phyloP scores from a whole-genome alignment of 2,329 filamentous ascomycete genomes.

The Mariannaea sp. region DNA sequence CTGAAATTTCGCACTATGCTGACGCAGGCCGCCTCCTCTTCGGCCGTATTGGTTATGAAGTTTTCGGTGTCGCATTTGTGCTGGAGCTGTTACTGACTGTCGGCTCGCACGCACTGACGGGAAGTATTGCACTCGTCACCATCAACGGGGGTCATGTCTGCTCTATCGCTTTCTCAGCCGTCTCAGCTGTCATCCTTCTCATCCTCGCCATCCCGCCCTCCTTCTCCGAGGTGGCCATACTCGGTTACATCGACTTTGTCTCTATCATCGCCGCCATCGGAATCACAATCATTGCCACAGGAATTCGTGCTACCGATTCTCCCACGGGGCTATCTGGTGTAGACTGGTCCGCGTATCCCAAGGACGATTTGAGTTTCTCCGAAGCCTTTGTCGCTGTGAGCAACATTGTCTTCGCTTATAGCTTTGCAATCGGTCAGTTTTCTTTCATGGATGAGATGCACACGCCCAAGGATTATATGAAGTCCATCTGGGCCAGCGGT shows the following conservation, averaged over 20 bases:
- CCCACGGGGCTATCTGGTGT: slow-evolving; percentile 8
- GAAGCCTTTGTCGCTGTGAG: slow-evolving; percentile 20
- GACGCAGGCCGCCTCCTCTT: slow-evolving; percentile 19
- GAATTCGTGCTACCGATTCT: slow-evolving; percentile 10
- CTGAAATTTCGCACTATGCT: slow-evolving; percentile 16
- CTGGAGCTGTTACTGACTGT: slow-evolving; percentile 19
- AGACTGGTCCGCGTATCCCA: slow-evolving; percentile 19
- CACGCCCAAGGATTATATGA: slow-evolving; percentile 21
- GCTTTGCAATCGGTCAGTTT: slow-evolving; percentile 21
- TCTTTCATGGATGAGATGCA: slow-evolving; percentile 25
- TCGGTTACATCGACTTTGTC: slow-evolving; percentile 19
- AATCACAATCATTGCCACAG: slow-evolving; percentile 19
- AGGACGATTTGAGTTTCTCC: slow-evolving; percentile 16
- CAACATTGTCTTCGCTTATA: slow-evolving; percentile 23
- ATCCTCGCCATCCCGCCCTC: slow-evolving; percentile 21
- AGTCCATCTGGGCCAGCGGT: slow-evolving; percentile 21
- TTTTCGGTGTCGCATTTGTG: slow-evolving; percentile 18
- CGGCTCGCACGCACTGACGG: slow-evolving; percentile 19
- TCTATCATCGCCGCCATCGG: slow-evolving; percentile 20
- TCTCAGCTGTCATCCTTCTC: slow-evolving; percentile 18
- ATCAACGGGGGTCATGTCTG: slow-evolving; percentile 21
- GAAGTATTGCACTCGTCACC: slow-evolving; percentile 19
- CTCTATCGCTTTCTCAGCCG: slow-evolving; percentile 18
- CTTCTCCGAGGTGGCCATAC: slow-evolving; percentile 18
- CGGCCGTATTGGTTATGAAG: slow-evolving; percentile 6